Evolutionary conservation across 495 filamentous ascomycete genomes (phyloP).

Genomic region (Hyaloscypha finlandica): DNA sequence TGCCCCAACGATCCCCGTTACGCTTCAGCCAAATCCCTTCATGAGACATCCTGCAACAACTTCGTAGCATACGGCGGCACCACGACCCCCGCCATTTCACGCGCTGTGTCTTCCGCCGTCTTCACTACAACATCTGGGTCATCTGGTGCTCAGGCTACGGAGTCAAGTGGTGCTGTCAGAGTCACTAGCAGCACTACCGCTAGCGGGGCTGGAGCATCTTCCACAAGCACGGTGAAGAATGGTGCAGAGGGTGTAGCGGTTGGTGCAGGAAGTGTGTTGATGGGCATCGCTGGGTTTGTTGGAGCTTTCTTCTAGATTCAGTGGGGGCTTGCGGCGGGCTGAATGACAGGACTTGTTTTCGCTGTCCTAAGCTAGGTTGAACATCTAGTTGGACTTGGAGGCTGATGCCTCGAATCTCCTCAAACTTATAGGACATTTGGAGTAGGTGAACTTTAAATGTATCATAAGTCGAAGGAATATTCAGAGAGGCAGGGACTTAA

Average conservation of each 20-base stretch:
- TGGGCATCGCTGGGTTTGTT: conserved; percentile 28
- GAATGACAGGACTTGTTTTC: too few species aligned
- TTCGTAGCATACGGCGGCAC: conserved; percentile 15
- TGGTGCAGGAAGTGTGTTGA: conserved; percentile 14
- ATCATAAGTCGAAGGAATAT: background rate
- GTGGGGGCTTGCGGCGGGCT: background rate
- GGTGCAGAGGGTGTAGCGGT: conserved; percentile 16
- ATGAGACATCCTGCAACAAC: conserved; percentile 27
- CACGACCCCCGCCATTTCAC: conserved; percentile 19
- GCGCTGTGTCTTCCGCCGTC: conserved; percentile 7
- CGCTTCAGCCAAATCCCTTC: background rate
- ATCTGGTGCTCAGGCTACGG: background rate
- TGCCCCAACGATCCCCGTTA: conserved; percentile 29
- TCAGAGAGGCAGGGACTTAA: background rate
- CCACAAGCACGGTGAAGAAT: conserved; percentile 14
- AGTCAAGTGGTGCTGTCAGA: conserved; percentile 6
- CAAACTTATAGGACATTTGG: too few species aligned
- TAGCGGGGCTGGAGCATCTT: background rate
- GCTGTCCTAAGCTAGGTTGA: too few species aligned
- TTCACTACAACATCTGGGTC: background rate
- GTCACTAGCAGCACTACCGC: conserved; percentile 3
- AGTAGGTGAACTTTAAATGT: too few species aligned
- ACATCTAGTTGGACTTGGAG: too few species aligned
- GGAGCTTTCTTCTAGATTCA: conserved; percentile 26
- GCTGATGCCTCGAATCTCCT: too few species aligned